These are phyloP conservation scores for Picea abies DNA, from an alignment of 83 land plant species.

Conservation along the genomic window DNA sequence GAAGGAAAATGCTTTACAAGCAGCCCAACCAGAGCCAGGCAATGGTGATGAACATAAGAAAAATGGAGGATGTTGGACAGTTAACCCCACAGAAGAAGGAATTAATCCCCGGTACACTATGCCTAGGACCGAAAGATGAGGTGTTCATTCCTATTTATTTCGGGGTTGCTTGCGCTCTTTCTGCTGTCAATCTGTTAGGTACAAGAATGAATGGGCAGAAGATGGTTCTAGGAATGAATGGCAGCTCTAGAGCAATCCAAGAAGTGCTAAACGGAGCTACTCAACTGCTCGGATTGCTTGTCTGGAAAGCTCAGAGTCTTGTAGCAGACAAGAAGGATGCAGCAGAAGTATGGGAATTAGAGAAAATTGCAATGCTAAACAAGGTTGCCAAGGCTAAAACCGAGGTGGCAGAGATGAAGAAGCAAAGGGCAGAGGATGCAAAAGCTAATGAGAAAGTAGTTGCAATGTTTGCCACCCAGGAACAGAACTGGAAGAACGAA, in stretches of 20 bases:
- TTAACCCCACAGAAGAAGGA: conserved; percentile 18
- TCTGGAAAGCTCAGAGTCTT: conserved; percentile 38
- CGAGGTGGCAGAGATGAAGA: conserved; percentile 55
- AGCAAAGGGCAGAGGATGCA: conserved; percentile 61
- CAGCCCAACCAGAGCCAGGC: neutral
- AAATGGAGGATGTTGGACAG: conserved; percentile 1
- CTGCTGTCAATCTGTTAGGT: conserved; percentile 28
- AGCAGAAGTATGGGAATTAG: conserved; percentile 6
- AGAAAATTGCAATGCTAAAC: conserved; percentile 16
- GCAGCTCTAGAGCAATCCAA: conserved; percentile 32
- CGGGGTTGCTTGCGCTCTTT: conserved; percentile 59
- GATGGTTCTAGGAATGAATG: conserved; percentile 6
- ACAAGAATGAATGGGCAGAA: neutral
- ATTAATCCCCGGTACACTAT: conserved; percentile 21
- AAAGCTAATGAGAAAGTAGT: conserved; percentile 78
- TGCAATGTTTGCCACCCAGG: conserved; percentile 63
- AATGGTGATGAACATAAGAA: neutral
- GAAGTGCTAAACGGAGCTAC: conserved; percentile 13
- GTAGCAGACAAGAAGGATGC: neutral
- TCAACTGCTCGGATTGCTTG: conserved; percentile 47
- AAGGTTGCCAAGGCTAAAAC: conserved; percentile 39
- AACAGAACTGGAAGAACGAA: conserved; percentile 61
- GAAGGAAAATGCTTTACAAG: neutral
- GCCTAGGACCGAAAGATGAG: conserved; percentile 29
- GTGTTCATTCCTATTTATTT: conserved; percentile 49